Base-by-base conservation (phyloP, 345 rosid species). In the Jatropha curcas region DNA sequence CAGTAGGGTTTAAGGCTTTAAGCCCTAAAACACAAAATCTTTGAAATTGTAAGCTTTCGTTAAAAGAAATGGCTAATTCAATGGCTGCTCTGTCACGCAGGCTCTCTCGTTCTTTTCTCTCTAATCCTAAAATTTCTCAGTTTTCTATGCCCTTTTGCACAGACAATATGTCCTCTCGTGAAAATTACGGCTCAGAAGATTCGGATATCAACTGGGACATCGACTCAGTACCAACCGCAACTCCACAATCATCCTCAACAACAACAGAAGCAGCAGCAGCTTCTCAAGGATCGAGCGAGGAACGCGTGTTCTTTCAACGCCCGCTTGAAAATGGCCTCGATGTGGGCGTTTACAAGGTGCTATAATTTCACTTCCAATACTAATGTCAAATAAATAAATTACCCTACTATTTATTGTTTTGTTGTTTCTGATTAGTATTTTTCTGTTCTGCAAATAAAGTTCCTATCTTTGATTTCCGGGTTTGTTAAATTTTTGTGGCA, bases 321-420 rank as follows among this genome's bases (percentile, higher is more conserved):
- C 83, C 74, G 10, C 91, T 94, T 28, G 95, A 90, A 75, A 81
- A 87, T 37, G 98, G 98, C 74, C 89, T 94, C 48, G 95, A 92
- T 68, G 28, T 8, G 28, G 98, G 98, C 77, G 55, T 88, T 77
- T 94, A 79, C 86, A 94, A 87, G 97, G 97, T 89, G 33, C 62
- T 71, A 2, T 17, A 7, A 24, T 34, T 62, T 39, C 25, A 39
- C 11, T 4, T 17, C 35, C 12, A 27, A 56, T 9, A 39, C 24
- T 41, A 19, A n/a, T 35, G 39, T 35, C 4, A 28, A 53, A 53
- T 55, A 16, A 55, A 12, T 6, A 8, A 27, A 14, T n/a, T 17
- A 57, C 61, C 46, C 33, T 46, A 19, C n/a, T 11, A 3, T 27
- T 24, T 19, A 4, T 50, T 46, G 25, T 52, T 20, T 6, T 55